Conservation (phyloP, 768 basidiomycete species). For the Leccinum olivaceopallidum region DNA sequence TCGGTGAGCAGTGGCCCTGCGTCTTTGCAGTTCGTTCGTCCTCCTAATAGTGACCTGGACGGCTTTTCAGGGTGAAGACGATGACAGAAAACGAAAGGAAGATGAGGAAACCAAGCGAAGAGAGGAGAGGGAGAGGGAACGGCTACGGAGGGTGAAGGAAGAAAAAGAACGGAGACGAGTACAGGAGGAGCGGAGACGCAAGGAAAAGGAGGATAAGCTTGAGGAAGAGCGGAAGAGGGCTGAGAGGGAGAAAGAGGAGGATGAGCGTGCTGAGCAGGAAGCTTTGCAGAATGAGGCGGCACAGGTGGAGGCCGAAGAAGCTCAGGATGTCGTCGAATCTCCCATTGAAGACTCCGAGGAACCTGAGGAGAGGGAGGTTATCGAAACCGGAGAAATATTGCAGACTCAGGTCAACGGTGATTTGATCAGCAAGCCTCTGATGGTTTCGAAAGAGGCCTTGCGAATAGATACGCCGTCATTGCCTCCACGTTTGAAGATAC, state of each 20-base stretch:
- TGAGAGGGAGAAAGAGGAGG: slow-evolving; percentile 40
- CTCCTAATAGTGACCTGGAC: slow-evolving; percentile 63
- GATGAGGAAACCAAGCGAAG: slow-evolving; percentile 41
- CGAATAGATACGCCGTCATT: slow-evolving; percentile 63
- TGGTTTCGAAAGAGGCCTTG: slow-evolving; percentile 49
- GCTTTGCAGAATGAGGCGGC: slow-evolving; percentile 21
- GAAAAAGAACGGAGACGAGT: slow-evolving; percentile 41
- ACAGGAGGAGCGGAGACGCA: slow-evolving; percentile 36
- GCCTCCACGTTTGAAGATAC: slow-evolving; percentile 40
- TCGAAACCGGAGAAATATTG: slow-evolving; percentile 33
- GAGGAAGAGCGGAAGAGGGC: slow-evolving; percentile 35
- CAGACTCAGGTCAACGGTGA: slow-evolving; percentile 35
- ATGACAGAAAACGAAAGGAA: slow-evolving; percentile 37
- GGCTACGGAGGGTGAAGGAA: slow-evolving; percentile 37
- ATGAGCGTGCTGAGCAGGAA: slow-evolving; percentile 40
- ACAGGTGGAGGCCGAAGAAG: slow-evolving; percentile 39
- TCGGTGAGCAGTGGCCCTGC: slow-evolving; percentile 53
- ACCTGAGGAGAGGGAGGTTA: slow-evolving; percentile 39
- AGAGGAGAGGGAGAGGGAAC: slow-evolving; percentile 46
- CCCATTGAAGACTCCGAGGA: slow-evolving; percentile 49
- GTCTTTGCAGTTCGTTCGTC: slow-evolving; percentile 52
- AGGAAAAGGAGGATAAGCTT: slow-evolving; percentile 24
- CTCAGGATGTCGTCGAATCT: slow-evolving; percentile 33
- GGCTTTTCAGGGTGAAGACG: slow-evolving; percentile 53
- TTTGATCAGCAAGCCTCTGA: slow-evolving; percentile 38